Base-by-base conservation (phyloP, 139 green algal species). In the Coelastrella sp. region DNA sequence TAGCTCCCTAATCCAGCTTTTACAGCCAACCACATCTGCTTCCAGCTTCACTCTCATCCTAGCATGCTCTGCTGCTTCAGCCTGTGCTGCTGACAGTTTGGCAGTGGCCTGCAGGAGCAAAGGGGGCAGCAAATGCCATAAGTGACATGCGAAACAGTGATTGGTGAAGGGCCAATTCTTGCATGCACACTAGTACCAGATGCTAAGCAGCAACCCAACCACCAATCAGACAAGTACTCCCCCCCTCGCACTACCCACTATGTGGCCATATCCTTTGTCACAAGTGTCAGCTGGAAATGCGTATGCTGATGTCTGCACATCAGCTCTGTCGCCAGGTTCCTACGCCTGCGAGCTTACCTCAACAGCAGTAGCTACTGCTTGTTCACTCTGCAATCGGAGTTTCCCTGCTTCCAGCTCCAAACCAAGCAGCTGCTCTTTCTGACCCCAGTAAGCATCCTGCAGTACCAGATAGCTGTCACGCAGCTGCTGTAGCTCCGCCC, bases 1-100 rank as follows among this genome's bases (percentile, higher is more conserved):
- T 88, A 93, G 89, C 59, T 90, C 83, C 8, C 92, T 86, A 19
- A 94, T 86, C 92, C 92, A 94, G 8, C 87, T 86, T 90, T 92
- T 94, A 78, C 84, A 89, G 14, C 92, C 92, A 3, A 93, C 90
- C 54, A 94, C 22, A 90, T 94, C 92, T n/a, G 82, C 83, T 75
- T 93, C 92, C 65, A 94, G 87, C 76, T 91, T 90, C 54, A 76
- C 57, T 2, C 92, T 74, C 71, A 64, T 89, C 65, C 11, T 76
- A n/a, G 47, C 89, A 76, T 90, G 76, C 58, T 77, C 23, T 8
- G 61, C 60, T 11, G 86, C 73, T 8, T 86, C 17, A 7, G 57
- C n/a, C 47, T 80, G 65, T 3, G 87, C 61, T 5, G 61, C 59
- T 4, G 22, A n/a, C 23, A 81, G 17, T 2, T 17, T 23, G 7